Conservation (phyloP, 257 asterid genomes). For the Marsdenia floribunda region DNA sequence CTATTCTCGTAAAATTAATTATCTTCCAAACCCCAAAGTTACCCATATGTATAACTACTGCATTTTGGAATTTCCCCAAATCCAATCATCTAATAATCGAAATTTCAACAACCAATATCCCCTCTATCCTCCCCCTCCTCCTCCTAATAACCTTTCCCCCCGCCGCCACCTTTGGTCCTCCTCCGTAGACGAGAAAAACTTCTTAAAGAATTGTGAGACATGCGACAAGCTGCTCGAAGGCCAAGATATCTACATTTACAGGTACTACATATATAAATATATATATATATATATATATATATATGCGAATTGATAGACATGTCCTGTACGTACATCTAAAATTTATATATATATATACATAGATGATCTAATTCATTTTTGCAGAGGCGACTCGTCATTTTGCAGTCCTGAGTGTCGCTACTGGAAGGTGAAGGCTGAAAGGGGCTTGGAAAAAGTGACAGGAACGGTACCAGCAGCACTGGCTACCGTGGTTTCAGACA, state of each 20-base stretch:
- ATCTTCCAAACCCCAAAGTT: constrained; percentile 5
- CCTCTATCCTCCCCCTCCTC: background rate
- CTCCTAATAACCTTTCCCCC: too few species aligned
- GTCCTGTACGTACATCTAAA: too few species aligned
- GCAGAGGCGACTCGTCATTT: constrained; percentile 25
- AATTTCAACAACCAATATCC: background rate
- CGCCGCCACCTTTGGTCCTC: background rate
- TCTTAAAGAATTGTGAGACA: constrained; percentile 13
- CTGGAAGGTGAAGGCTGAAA: background rate
- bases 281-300: too few species aligned
- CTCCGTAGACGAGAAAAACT: background rate
- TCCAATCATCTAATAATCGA: background rate
- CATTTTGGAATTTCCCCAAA: constrained; percentile 24
- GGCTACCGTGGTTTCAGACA: background rate
- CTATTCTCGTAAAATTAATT: constrained; percentile 13
- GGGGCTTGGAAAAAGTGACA: background rate
- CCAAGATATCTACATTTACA: constrained; percentile 20
- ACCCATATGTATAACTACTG: constrained; percentile 28
- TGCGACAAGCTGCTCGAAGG: constrained; percentile 7
- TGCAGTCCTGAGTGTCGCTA: constrained; percentile 32
- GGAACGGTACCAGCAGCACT: background rate
- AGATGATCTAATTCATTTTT: background rate
- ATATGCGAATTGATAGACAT: too few species aligned
- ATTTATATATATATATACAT: too few species aligned
- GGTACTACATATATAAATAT: constrained; percentile 9